These are phyloP conservation scores for Adansonia madagascariensis DNA, from an alignment of 441 rosid species.

Conservation along the genomic window DNA sequence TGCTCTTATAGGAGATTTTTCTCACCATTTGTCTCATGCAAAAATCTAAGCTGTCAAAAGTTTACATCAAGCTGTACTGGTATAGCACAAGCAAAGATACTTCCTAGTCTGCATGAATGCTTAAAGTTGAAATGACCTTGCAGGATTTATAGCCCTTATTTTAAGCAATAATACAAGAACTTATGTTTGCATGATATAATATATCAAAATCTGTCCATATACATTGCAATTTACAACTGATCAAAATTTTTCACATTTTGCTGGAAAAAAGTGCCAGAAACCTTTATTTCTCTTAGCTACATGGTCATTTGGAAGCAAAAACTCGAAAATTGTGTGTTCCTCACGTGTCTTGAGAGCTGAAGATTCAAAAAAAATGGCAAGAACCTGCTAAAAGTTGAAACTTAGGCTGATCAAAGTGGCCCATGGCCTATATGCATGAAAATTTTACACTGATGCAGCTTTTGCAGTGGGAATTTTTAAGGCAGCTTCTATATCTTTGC, in stretches of 20 bases:
- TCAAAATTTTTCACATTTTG: background rate
- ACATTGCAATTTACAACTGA: constrained; percentile 7
- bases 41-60: no score
- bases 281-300: background rate
- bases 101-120: background rate
- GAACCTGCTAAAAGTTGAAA: background rate
- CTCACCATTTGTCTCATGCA: no score
- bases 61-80: background rate
- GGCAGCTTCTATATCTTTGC: constrained; percentile 52
- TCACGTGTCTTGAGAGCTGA: constrained; percentile 33
- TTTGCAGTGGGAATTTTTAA: constrained; percentile 15
- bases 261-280: constrained; percentile 28
- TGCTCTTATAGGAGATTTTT: no score
- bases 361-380: constrained; percentile 26
- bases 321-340: constrained; percentile 27
- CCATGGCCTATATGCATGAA: background rate
- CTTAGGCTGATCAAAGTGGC: background rate
- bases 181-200: no score
- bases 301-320: background rate
- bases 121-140: background rate
- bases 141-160: background rate
- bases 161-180: background rate
- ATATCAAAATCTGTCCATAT: constrained; percentile 1
- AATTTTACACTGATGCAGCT: background rate
- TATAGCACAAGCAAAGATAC: background rate